Percentiles rank a stretch among this genome's conserved stretches.
Evolutionary conservation across 2,329 filamentous ascomycete species (phyloP).

Genomic region (Fusarium azukiicola): DNA sequence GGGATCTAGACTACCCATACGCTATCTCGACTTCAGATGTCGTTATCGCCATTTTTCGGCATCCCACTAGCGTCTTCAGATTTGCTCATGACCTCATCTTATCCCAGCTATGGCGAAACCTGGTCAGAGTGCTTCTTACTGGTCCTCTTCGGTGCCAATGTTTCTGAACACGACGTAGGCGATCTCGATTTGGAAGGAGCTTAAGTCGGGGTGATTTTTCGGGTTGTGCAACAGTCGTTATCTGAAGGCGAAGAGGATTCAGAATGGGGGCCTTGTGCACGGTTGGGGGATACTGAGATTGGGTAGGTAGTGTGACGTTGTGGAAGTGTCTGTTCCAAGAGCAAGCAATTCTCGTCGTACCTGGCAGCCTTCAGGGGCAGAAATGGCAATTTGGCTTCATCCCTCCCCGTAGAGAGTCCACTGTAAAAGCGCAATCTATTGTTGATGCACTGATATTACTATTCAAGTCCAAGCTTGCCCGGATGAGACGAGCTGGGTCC

Average conservation of each 20-base stretch:
- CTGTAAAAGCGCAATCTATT: not conserved
- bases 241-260: slow-evolving; percentile 5
- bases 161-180: not conserved
- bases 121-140: not conserved
- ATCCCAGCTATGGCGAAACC: slow-evolving; percentile 43
- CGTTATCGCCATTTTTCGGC: slow-evolving; percentile 33
- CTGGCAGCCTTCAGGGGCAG: too few species aligned
- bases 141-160: slow-evolving; percentile 7
- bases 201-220: not conserved
- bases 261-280: not conserved
- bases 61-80: slow-evolving; percentile 14
- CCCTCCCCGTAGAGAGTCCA: not conserved
- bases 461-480: slow-evolving; percentile 4
- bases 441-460: not conserved
- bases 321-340: not conserved
- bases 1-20: slow-evolving; percentile 32
- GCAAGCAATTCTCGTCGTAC: not conserved
- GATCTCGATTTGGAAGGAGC: slow-evolving; percentile 6
- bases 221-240: not conserved
- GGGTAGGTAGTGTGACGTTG: not conserved
- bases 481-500: slow-evolving; percentile 3
- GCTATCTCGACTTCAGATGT: slow-evolving; percentile 39
- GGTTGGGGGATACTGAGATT: not conserved
- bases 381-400: not conserved
- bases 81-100: slow-evolving; percentile 32